Evolutionary conservation across 805 yeast genomes (phyloP).

Genomic region (Komagataella pseudopastoris): DNA sequence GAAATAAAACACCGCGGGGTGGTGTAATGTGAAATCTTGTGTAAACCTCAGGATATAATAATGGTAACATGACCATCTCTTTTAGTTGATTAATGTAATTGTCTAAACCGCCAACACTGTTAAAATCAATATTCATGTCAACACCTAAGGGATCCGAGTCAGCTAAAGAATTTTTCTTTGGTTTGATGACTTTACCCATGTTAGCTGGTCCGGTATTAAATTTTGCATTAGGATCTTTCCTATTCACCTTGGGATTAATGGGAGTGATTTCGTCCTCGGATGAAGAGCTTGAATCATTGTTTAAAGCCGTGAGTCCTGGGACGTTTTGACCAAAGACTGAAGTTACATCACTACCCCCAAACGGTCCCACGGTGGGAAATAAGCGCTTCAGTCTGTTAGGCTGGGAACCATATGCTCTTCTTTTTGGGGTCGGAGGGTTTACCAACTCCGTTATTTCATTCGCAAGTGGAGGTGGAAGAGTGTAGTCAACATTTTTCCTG

Average conservation of each 20-base stretch:
- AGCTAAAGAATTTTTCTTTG: conserved; percentile 50
- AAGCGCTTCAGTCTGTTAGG: conserved; percentile 42
- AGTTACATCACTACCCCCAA: conserved; percentile 90
- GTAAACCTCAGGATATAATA: conserved; percentile 87
- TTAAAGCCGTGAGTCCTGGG: conserved; percentile 29
- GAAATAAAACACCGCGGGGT: conserved; percentile 93
- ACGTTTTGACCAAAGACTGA: conserved; percentile 65
- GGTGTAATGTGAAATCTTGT: conserved; percentile 86
- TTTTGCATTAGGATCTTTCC: conserved; percentile 1
- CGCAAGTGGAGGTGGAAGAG: conserved; percentile 69
- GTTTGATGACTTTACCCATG: conserved; percentile 5
- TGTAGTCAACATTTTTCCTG: conserved; percentile 64
- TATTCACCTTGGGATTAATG: conserved; percentile 8
- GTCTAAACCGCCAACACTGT: conserved; percentile 84
- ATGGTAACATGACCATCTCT: conserved; percentile 92
- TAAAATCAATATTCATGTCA: conserved; percentile 48
- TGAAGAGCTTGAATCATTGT: conserved; percentile 29
- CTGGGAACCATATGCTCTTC: conserved; percentile 17
- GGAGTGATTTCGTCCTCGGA: conserved; percentile 30
- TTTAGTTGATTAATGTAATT: conserved; percentile 83
- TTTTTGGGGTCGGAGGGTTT: conserved; percentile 8
- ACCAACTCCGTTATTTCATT: conserved; percentile 22
- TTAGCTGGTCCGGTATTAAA: neutral
- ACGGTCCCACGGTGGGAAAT: conserved; percentile 93
- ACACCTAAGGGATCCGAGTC: conserved; percentile 91